Base-by-base conservation (phyloP, 2,329 filamentous ascomycete genomes). In the Colletotrichum abscissum region DNA sequence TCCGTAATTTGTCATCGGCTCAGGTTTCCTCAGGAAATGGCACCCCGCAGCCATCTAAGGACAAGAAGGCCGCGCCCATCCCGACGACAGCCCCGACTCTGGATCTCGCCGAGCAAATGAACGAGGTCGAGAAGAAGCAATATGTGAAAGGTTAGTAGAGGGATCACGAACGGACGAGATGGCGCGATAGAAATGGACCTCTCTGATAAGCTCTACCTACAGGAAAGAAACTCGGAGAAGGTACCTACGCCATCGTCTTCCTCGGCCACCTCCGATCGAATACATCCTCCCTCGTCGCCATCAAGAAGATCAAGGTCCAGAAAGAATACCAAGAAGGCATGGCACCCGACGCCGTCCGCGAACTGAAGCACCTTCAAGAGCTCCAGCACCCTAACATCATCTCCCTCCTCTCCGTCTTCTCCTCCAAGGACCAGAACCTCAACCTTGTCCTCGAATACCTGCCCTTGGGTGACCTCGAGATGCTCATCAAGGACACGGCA, bases 181-280 rank as follows among this genome's bases (percentile, higher is more conserved):
- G 4, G 49, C 11, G 4, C 30, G n/a, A 64, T 2, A 28, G 7
- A 3, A 38, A 55, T 4, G 8, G 7, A 12, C 9, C 33, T 26
- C 2, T 12, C 56, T 67, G 24, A 67, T 26, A 42, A n/a, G 14
- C 28, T 46, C 11, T 6, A 22, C n/a, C 59, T 66, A 60, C 76
- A 95, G 94, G 94, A 79, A 95, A 94, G 82, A 97, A 97, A 81
- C 91, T 99, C 73, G 97, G 97, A 82, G 95, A 97, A 84, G 97
- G 97, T 86, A 98, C 97, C 76, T 99, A 99, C 82, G 97, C 97
- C 81, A 92, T 97, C 79, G 97, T 99, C 79, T 98, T 95, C 86
- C 91, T 95, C 66, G 97, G 95, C 65, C 93, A 96, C 83, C 89
- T 97, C 58, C 90, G 92, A 72, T 86, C 85, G 77, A 91, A 97